Evolutionary conservation across 768 basidiomycete genomes (phyloP), one percentile per base, ranked within the genome.

Genomic region (Psilocybe subaeruginosa): DNA sequence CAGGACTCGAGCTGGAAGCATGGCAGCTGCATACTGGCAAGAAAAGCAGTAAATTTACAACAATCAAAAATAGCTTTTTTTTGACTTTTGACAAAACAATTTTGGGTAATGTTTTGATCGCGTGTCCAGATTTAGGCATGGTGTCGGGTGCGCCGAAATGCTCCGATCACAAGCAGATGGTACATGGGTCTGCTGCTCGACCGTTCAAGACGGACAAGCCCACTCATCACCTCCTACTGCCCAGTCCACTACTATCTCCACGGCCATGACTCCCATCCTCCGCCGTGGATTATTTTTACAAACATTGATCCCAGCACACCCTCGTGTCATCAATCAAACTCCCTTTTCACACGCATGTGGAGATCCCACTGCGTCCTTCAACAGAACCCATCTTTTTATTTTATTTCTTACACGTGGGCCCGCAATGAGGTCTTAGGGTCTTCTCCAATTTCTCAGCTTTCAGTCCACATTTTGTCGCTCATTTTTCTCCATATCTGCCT

Each of bases 301-400:
- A 39, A 29, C 17, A 60, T 61, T 73, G 68, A 75, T 70, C 69
- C 61, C 65, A 66, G 67, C 64, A 68, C 64, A 63, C 49, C 69
- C 73, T 71, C 73, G 71, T 72, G 73, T 73, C 73, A 73, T 68
- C 73, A 76, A 7, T 74, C 74, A 75, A 68, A 72, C 74, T 19
- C 43, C 47, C 59, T 68, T 69, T 69, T 62, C 68, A 72, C 72
- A 70, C 59, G 65, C 62, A 76, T 75, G 76, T 74, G 75, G 70
- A 68, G 73, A 58, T 53, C 59, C 23, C 37, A 61, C 30, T 45
- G 33, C 29, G 37, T 41, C 53, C 29, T 41, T 62, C 49, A 57
- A 56, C 56, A 37, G 49, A 27, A 53, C 46, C 19, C n/a, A 16
- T 30, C 35, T 23, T 52, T 43, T 50, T 8, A 16, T 31, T 19